Conservation (phyloP, 1,284 basidiomycete species). For the Vanrija sp. region DNA sequence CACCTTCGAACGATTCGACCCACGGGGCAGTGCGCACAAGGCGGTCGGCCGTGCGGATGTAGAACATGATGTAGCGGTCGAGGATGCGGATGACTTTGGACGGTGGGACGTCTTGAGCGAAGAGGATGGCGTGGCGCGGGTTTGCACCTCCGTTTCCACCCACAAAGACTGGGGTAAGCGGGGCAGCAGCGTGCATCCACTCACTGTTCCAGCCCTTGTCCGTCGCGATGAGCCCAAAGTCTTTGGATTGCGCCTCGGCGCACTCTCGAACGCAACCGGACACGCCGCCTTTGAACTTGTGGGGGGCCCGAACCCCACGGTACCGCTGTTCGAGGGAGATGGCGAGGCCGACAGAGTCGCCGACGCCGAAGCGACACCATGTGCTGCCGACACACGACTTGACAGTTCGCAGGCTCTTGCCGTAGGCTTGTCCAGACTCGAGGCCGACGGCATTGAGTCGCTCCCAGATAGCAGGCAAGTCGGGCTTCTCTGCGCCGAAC, state of each 20-base stretch:
- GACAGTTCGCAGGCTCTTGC: conserved; percentile 58
- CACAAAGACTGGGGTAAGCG: conserved; percentile 57
- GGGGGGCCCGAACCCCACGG: conserved; percentile 63
- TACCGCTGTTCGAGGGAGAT: conserved; percentile 70
- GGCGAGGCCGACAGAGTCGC: conserved; percentile 70
- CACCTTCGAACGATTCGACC: conserved; percentile 68
- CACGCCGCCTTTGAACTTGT: conserved; percentile 66
- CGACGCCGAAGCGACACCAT: conserved; percentile 73
- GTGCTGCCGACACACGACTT: conserved; percentile 60
- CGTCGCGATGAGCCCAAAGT: conserved; percentile 74
- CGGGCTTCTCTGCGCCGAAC: conserved; percentile 69
- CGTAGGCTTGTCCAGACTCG: conserved; percentile 73
- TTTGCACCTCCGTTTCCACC: conserved; percentile 71
- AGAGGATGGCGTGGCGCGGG: conserved; percentile 58
- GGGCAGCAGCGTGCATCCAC: conserved; percentile 16
- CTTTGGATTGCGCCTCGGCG: conserved; percentile 56
- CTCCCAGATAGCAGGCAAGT: conserved; percentile 73
- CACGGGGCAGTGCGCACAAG: conserved; percentile 69
- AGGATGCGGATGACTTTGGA: conserved; percentile 62
- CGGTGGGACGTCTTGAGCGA: conserved; percentile 59
- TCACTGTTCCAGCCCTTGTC: conserved; percentile 70
- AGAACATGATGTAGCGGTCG: conserved; percentile 68
- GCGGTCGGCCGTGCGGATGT: conserved; percentile 68
- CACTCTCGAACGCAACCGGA: no score
- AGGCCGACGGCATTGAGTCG: conserved; percentile 64